Evolutionary conservation across 179 eudicot species (phyloP).

Genomic region (Silene noctiflora): DNA sequence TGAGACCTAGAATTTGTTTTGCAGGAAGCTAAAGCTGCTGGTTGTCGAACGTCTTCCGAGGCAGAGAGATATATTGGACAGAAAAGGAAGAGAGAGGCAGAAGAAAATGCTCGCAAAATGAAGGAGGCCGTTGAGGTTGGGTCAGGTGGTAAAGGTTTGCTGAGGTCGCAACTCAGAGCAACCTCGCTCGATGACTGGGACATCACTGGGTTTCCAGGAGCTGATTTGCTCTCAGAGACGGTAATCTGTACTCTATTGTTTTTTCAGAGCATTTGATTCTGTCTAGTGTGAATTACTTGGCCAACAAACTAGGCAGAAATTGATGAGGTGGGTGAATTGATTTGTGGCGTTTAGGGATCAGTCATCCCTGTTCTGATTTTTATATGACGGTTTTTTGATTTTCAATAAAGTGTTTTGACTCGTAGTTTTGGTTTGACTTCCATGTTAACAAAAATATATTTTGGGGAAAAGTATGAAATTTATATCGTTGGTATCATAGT

Average conservation of each 20-base stretch:
- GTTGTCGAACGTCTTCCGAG: conserved; percentile 78
- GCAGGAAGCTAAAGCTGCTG: conserved; percentile 97
- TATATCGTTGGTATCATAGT: background rate
- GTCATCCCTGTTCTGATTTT: background rate
- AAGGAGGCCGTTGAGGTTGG: conserved; percentile 59
- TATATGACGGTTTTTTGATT: background rate
- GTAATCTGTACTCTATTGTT: conserved; percentile 44
- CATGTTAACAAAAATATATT: background rate
- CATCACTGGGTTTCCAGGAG: conserved; percentile 69
- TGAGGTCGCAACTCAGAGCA: conserved; percentile 35
- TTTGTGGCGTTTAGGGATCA: background rate
- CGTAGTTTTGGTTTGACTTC: background rate
- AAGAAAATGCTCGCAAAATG: conserved; percentile 53
- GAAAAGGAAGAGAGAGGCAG: conserved; percentile 72
- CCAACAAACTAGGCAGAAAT: background rate
- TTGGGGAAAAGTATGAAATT: background rate
- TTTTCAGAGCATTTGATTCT: background rate
- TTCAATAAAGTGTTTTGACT: too few species aligned
- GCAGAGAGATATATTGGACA: conserved; percentile 64
- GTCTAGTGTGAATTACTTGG: background rate
- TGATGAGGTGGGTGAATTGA: background rate
- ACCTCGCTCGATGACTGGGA: conserved; percentile 69
- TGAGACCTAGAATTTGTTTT: conserved; percentile 8
- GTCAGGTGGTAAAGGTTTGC: conserved; percentile 47
- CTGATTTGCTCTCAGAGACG: conserved; percentile 73